Base-by-base conservation (phyloP, 495 filamentous ascomycete genomes). In the Tricharina praecox region DNA sequence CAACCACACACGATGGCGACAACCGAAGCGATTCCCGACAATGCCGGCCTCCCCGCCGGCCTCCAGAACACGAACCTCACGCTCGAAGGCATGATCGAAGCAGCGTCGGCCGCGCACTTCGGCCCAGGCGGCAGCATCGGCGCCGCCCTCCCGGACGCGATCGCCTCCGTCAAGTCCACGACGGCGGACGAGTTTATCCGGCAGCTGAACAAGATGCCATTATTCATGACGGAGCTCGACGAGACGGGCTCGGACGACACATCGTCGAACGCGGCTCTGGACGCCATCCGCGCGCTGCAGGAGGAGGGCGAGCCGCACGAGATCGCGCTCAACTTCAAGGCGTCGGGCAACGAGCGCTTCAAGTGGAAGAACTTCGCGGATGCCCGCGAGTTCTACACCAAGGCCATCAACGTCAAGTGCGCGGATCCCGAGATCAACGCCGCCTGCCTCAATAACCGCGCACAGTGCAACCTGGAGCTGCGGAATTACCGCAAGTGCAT, bases 221-320 rank as follows among this genome's bases (percentile, higher is more conserved):
- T 97, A 23, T 97, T 97, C 68, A 97, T 97, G 90, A 95, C 83
- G 4, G 73, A 79, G 51, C 73, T 95, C 9, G 81, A 85, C 51
- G 79, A 87, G 50, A 69, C 71, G 10, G 70, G 69, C 20, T 72
- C 67, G 53, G 70, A 73, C 56, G 67, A 70, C 67, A 62, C 36
- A 23, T 71, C 67, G 21, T 74, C 78, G 30, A 94, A 93, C 59
- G 61, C 77, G 36, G 75, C 80, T 50, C 68, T 94, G 5, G 85
- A 93, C 55, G 90, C 92, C 0, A 64, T 97, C 25, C 78, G 79
- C 52, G 92, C 92, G 1, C 67, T 97, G 10, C 82, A 84, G 25
- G 94, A 93, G 55, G 90, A 97, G 62, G 92, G 90, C 35, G 86
- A 84, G 0, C 75, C 82, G 8, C 70, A 73, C 10, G 92, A 97